Base-by-base conservation (phyloP, 2,329 filamentous ascomycete genomes). In the Shiraia sp. region DNA sequence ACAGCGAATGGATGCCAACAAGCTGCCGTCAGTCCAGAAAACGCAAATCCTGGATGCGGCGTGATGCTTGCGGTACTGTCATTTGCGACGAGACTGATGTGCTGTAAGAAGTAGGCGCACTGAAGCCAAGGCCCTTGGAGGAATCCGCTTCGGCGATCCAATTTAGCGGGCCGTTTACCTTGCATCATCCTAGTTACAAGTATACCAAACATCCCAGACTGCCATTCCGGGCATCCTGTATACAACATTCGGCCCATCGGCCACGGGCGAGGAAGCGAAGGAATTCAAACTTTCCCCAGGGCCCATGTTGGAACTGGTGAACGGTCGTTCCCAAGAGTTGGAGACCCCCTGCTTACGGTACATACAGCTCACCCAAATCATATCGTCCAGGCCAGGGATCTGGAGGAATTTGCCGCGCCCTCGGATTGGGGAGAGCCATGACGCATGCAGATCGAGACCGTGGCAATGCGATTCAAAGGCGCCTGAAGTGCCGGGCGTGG, bases 41-140 rank as follows among this genome's bases (percentile, higher is more conserved):
- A 39, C 43, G 51, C 48, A 53, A 43, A 56, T 56, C 40, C 44
- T 40, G 37, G 42, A 35, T 22, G 42, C 42, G 50, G 49, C 49
- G 55, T 53, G 47, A 43, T 55, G 54, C 51, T 59, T 45, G 45
- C 45, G 54, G 59, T 61, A 65, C 62, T 66, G 53, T 65, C 61
- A 67, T 69, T 63, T 63, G 60, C 57, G 51, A 50, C 15, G 45
- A 43, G 47, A 40, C 45, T 44, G 46, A 51, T 40, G 43, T 49
- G 40, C 43, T 45, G 45, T 47, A 49, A 40, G 47, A 56, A 44
- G 45, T 44, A 52, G 41, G 40, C 42, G 46, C 42, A 53, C 54
- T 49, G 38, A 44, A 44, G 47, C 53, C 52, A 55, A 47, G 52
- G n/a, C 14, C 4, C 32, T 40, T 19, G 37, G 40, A 40, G 38